These are phyloP conservation scores for Asterella californica DNA, from an alignment of 225 moss, liverwort and hornwort species.

Conservation along the genomic window DNA sequence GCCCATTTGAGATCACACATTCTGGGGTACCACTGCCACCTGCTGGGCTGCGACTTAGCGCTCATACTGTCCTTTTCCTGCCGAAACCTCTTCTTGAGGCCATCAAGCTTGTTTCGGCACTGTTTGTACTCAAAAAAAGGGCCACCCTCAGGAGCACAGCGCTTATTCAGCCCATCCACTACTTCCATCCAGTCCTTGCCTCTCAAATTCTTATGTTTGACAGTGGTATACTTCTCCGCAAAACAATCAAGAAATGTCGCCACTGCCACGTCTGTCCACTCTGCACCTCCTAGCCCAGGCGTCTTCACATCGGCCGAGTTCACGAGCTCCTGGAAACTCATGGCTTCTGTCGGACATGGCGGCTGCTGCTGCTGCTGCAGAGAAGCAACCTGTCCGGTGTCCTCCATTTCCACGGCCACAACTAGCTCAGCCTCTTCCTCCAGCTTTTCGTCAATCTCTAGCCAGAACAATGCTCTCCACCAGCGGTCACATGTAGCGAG, in stretches of 20 bases:
- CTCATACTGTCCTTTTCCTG: conserved; percentile 21
- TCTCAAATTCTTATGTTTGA: conserved; percentile 16
- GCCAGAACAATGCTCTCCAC: background rate
- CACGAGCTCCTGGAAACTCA: conserved; percentile 15
- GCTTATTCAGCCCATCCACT: conserved; percentile 14
- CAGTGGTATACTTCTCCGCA: conserved; percentile 15
- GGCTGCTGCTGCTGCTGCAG: background rate
- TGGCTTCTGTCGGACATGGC: conserved; percentile 2
- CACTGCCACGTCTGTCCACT: conserved; percentile 20
- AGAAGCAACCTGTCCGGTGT: conserved; percentile 3
- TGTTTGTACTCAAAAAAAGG: conserved; percentile 18
- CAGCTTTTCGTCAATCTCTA: background rate
- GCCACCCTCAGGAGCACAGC: conserved; percentile 14
- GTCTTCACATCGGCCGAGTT: conserved; percentile 15
- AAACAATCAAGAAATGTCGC: conserved; percentile 19
- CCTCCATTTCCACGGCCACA: conserved; percentile 3
- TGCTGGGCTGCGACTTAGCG: conserved; percentile 6
- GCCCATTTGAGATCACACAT: conserved; percentile 19
- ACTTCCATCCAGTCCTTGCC: conserved; percentile 24
- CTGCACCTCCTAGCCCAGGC: conserved; percentile 13
- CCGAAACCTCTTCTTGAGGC: conserved; percentile 17
- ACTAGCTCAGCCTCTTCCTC: background rate
- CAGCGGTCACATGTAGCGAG: conserved; percentile 9
- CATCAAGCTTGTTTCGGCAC: conserved; percentile 23
- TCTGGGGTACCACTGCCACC: conserved; percentile 20